A percentile compares a stretch with the other conserved stretches of the same genome.
phyloP scores from a whole-genome alignment of 176 grass and related monocot genomes.

The Aechmea fasciata region DNA sequence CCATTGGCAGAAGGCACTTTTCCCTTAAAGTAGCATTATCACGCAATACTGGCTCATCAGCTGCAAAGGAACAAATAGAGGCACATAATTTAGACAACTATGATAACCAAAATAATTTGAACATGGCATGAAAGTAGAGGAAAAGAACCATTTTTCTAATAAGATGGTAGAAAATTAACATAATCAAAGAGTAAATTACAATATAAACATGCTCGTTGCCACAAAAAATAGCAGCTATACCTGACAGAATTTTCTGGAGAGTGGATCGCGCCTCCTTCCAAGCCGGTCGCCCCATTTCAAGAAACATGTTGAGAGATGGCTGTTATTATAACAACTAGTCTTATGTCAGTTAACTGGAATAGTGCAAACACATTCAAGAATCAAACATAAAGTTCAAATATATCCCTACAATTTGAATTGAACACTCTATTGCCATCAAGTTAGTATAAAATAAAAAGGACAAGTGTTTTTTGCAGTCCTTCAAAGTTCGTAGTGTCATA shows the following conservation, averaged over 20 bases:
- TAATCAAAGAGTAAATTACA: not conserved
- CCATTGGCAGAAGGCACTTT: conserved; percentile 78
- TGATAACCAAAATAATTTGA: not conserved
- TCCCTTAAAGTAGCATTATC: conserved; percentile 66
- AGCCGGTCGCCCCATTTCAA: conserved; percentile 67
- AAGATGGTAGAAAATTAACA: not conserved
- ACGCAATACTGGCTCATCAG: conserved; percentile 63
- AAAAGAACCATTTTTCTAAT: too few species aligned
- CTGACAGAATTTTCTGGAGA: conserved; percentile 78
- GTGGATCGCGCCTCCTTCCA: conserved; percentile 91
- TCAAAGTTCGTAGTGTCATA: too few species aligned
- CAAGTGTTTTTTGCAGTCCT: too few species aligned
- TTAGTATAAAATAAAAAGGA: too few species aligned
- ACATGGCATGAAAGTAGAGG: too few species aligned
- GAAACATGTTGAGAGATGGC: conserved; percentile 87
- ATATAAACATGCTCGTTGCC: not conserved
- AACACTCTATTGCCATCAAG: not conserved
- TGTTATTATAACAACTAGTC: conserved; percentile 22
- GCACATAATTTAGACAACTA: not conserved
- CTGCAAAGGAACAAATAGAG: conserved; percentile 27
- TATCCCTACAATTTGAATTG: not conserved
- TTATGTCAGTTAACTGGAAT: not conserved
- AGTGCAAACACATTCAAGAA: not conserved
- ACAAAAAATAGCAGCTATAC: conserved; percentile 19
- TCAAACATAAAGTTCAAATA: not conserved